Evolutionary conservation across 768 basidiomycete genomes (phyloP).

Genomic region (Boletellus ananas): DNA sequence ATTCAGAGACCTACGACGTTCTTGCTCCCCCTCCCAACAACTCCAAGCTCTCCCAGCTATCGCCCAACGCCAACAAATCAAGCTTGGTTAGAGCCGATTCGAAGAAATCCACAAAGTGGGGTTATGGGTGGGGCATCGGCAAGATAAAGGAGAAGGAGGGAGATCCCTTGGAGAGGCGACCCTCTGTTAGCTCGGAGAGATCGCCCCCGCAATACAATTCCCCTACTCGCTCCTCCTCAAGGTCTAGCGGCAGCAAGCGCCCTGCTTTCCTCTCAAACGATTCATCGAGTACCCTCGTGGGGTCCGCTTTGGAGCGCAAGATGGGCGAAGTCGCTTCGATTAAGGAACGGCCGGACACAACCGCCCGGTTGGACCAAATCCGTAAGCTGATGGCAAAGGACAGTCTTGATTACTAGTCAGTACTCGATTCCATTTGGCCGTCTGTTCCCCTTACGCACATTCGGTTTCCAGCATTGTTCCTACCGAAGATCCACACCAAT

Average conservation of each 20-base stretch:
- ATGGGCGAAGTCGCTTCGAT: constrained; percentile 58
- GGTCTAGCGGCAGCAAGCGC: constrained; percentile 39
- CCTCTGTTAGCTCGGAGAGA: constrained; percentile 37
- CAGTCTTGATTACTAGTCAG: constrained; percentile 73
- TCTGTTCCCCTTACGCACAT: constrained; percentile 5
- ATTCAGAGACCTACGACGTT: constrained; percentile 57
- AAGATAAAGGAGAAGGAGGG: constrained; percentile 47
- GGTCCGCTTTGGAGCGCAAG: constrained; percentile 69
- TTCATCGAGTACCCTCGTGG: constrained; percentile 71
- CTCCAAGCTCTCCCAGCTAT: constrained; percentile 41
- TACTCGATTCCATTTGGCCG: constrained; percentile 12
- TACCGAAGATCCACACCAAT: constrained; percentile 77
- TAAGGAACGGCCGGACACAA: constrained; percentile 52
- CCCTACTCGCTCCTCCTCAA: constrained; percentile 36
- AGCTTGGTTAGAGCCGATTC: constrained; percentile 55
- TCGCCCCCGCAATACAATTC: constrained; percentile 32
- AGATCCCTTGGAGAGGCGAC: constrained; percentile 32
- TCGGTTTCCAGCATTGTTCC: constrained; percentile 58
- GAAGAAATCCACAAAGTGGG: constrained; percentile 56
- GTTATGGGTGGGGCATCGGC: constrained; percentile 70
- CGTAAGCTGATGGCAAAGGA: constrained; percentile 66
- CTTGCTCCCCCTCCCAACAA: constrained; percentile 29
- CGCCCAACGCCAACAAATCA: constrained; percentile 30
- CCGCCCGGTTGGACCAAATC: constrained; percentile 55
- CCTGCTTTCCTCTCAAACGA: constrained; percentile 51